Conservation (phyloP, 768 basidiomycete genomes). For the Tylopilus balloui region DNA sequence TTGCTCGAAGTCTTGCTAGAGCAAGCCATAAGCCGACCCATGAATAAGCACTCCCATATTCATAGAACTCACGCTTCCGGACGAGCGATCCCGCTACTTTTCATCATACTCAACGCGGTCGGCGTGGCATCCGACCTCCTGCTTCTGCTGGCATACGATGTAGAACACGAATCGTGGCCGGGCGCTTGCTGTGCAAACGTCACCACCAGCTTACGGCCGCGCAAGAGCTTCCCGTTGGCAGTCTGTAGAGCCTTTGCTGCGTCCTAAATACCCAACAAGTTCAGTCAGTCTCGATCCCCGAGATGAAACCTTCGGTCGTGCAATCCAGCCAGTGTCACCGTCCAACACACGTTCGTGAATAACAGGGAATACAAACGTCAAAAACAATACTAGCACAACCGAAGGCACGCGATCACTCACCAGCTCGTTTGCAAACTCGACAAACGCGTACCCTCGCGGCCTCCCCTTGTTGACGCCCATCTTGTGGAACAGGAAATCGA, state of each 20-base stretch:
- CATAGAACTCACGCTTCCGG: conserved; percentile 43
- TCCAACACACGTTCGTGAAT: conserved; percentile 18
- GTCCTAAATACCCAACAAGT: conserved; percentile 53
- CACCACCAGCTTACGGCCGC: conserved; percentile 87
- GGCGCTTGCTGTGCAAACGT: conserved; percentile 89
- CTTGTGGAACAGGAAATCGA: conserved; percentile 97
- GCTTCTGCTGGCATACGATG: conserved; percentile 34
- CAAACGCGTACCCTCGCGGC: conserved; percentile 92
- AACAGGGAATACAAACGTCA: conserved; percentile 25
- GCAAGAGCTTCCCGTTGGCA: conserved; percentile 74
- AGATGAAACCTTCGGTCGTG: conserved; percentile 21
- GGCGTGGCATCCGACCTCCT: conserved; percentile 60
- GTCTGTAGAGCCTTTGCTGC: conserved; percentile 70
- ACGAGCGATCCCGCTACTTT: conserved; percentile 54
- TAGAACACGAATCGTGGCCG: conserved; percentile 25
- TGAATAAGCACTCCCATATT: neutral
- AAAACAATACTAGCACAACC: conserved; percentile 19
- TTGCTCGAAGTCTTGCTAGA: conserved; percentile 69
- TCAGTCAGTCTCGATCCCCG: conserved; percentile 16
- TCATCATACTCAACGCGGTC: conserved; percentile 85
- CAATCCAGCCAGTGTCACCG: conserved; percentile 14
- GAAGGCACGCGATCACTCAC: conserved; percentile 49
- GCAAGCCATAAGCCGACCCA: conserved; percentile 6
- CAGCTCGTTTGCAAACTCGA: conserved; percentile 75
- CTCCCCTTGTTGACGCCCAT: conserved; percentile 84